Evolutionary conservation across 805 yeast species (phyloP).

Genomic region (Starmerella riodocensis): DNA sequence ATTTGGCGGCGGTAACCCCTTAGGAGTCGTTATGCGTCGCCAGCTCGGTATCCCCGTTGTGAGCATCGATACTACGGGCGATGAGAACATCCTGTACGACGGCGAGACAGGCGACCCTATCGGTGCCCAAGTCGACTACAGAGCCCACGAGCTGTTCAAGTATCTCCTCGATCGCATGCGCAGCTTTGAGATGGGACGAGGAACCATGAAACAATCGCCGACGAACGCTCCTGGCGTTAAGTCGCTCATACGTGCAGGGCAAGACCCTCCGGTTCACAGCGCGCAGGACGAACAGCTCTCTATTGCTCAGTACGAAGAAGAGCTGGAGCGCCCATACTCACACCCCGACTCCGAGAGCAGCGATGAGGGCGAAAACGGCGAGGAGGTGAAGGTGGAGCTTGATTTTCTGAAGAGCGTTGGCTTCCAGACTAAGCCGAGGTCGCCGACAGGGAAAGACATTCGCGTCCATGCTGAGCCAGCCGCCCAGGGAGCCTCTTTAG

Average conservation of each 20-base stretch:
- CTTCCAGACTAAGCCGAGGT: conserved; percentile 11
- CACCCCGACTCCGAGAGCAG: conserved; percentile 7
- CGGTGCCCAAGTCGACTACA: conserved; percentile 23
- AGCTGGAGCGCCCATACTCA: conserved; percentile 26
- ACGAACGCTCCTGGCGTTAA: conserved; percentile 29
- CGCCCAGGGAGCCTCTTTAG: conserved; percentile 28
- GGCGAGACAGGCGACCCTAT: conserved; percentile 27
- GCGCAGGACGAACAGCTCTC: conserved; percentile 26
- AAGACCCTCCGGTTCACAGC: conserved; percentile 27
- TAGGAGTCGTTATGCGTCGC: conserved; percentile 30
- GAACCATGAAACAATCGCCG: conserved; percentile 12
- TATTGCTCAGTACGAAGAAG: conserved; percentile 29
- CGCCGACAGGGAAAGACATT: conserved; percentile 7
- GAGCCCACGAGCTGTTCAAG: conserved; percentile 28
- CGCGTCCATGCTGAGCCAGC: conserved; percentile 28
- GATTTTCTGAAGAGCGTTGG: conserved; percentile 25
- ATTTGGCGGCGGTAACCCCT: conserved; percentile 32
- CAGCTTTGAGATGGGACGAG: conserved; percentile 25
- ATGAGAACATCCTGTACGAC: conserved; percentile 25
- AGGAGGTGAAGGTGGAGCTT: conserved; percentile 22
- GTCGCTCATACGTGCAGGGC: conserved; percentile 28
- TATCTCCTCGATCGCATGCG: conserved; percentile 30
- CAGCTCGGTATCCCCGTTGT: conserved; percentile 32
- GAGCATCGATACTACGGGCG: conserved; percentile 24
- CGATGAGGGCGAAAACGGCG: conserved; percentile 17